Conservation (phyloP, 2,329 filamentous ascomycete genomes). For the Colletotrichum destructivum region DNA sequence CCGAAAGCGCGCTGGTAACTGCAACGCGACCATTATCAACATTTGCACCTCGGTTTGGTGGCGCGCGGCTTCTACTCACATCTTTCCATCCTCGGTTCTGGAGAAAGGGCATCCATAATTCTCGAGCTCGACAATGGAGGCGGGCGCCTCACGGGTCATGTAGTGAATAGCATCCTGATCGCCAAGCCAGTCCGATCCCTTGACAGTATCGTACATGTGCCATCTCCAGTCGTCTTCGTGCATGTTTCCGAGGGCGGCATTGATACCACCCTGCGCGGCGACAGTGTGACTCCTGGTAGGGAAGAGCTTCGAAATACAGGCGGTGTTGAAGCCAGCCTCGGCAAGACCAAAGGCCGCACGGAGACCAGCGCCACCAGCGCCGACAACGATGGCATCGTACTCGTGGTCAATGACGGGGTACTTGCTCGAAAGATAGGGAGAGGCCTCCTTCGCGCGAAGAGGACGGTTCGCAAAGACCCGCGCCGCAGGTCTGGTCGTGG, state of each 20-base stretch:
- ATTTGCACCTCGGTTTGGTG: background rate
- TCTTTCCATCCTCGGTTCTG: conserved; percentile 95
- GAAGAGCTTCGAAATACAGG: conserved; percentile 90
- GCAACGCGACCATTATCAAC: conserved; percentile 45
- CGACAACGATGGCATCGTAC: conserved; percentile 97
- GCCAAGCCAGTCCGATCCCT: conserved; percentile 97
- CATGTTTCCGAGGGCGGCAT: conserved; percentile 94
- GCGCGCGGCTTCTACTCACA: conserved; percentile 68
- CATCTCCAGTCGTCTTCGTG: conserved; percentile 98
- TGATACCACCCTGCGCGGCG: conserved; percentile 87
- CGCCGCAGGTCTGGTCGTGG: conserved; percentile 85
- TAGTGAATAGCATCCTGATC: conserved; percentile 99
- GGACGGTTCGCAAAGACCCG: conserved; percentile 89
- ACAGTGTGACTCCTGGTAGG: conserved; percentile 89
- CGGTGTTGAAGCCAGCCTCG: conserved; percentile 91
- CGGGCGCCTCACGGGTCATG: conserved; percentile 95
- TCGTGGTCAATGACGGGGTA: conserved; percentile 99
- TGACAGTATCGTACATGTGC: conserved; percentile 99
- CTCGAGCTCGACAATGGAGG: conserved; percentile 94
- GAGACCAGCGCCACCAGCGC: conserved; percentile 85
- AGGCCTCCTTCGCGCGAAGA: conserved; percentile 93
- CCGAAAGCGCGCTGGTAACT: conserved; percentile 98
- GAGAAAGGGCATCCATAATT: conserved; percentile 98
- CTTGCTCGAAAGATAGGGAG: conserved; percentile 87
- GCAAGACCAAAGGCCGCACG: conserved; percentile 89